These are phyloP conservation scores for Dactylellina cionopaga DNA, from an alignment of 2,329 filamentous ascomycete genomes.

Conservation along the genomic window DNA sequence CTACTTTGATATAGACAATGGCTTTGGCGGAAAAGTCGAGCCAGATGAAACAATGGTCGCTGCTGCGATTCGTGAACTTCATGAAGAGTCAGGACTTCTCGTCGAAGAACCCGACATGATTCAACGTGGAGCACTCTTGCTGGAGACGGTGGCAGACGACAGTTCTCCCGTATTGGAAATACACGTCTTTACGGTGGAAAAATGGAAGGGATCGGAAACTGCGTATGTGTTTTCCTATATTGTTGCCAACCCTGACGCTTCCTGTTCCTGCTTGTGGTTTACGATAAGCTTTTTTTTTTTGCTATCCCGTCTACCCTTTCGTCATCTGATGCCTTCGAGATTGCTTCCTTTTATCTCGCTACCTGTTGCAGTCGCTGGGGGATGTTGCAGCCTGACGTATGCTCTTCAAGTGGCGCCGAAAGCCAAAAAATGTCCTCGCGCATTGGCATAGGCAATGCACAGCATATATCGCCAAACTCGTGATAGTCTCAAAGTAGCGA, in stretches of 20 bases:
- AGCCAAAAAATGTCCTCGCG: background rate
- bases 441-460: conserved; percentile 4
- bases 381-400: conserved; percentile 27
- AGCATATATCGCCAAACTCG: conserved; percentile 11
- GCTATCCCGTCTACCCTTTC: conserved; percentile 29
- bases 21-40: conserved; percentile 57
- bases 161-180: conserved; percentile 55
- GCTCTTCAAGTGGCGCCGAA: background rate
- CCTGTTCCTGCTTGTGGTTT: conserved; percentile 2
- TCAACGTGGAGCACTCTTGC: conserved; percentile 25
- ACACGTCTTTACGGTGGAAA: conserved; percentile 55
- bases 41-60: conserved; percentile 54
- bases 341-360: conserved; percentile 31
- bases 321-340: conserved; percentile 28
- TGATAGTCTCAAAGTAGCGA: conserved; percentile 21
- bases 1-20: conserved; percentile 54
- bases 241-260: background rate
- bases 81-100: conserved; percentile 50
- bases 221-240: conserved; percentile 51
- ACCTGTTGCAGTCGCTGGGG: conserved; percentile 25
- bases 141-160: conserved; percentile 52
- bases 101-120: conserved; percentile 25
- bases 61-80: conserved; percentile 56
- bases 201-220: conserved; percentile 53
- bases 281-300: conserved; percentile 47